phyloP scores from a whole-genome alignment of 305 asterid species.

The Rubia tinctorum region DNA sequence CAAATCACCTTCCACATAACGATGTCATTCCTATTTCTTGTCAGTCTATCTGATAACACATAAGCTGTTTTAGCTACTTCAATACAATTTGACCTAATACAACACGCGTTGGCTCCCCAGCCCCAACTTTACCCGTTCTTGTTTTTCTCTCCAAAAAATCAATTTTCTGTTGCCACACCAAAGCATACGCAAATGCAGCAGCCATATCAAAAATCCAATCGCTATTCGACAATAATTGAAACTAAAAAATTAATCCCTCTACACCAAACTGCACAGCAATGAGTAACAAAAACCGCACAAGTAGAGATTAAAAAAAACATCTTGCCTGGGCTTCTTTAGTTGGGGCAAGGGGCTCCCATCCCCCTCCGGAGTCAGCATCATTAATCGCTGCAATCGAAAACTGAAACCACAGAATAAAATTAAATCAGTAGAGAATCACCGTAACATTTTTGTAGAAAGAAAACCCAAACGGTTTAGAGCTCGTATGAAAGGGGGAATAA shows the following conservation, averaged over 20 bases:
- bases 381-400: conserved; percentile 92
- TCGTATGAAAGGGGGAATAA: background rate
- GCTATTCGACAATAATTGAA: background rate
- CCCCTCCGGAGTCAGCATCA: conserved; percentile 66
- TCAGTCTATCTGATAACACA: background rate
- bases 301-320: conserved; percentile 3
- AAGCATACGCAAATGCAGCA: conserved; percentile 1
- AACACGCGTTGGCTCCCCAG: background rate
- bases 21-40: background rate
- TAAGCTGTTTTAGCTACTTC: background rate
- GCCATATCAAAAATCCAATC: background rate
- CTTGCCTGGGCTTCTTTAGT: conserved; percentile 97
- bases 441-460: background rate
- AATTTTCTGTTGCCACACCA: background rate
- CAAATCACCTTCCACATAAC: background rate
- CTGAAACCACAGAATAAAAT: conserved; percentile 37
- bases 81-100: background rate
- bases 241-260: background rate
- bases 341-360: conserved; percentile 95
- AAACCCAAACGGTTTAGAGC: background rate
- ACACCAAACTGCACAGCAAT: background rate
- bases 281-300: conserved; percentile 1
- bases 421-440: background rate
- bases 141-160: background rate
- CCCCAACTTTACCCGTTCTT: background rate